Conservation (phyloP, 495 filamentous ascomycete genomes). For the Penicillium psychrofluorescens region DNA sequence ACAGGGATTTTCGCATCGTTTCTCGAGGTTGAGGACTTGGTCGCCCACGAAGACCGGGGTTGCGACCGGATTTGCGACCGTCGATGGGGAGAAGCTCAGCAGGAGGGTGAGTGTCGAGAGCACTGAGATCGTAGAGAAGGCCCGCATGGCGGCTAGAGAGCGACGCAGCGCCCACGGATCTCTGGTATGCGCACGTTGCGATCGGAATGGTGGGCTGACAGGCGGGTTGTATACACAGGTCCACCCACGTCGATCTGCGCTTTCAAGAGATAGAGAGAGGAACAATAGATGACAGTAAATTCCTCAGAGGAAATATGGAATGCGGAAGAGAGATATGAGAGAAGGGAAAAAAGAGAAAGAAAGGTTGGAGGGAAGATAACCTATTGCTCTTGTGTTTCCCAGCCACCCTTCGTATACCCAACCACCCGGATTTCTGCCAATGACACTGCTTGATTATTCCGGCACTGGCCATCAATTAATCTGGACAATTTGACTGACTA, state of each 20-base stretch:
- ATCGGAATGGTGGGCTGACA: background rate
- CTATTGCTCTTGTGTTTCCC: slow-evolving; percentile 11
- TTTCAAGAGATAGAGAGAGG: background rate
- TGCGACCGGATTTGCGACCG: slow-evolving; percentile 31
- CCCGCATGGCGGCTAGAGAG: slow-evolving; percentile 22
- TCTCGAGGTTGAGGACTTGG: slow-evolving; percentile 16
- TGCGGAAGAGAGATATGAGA: slow-evolving; percentile 2
- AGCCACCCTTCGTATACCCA: slow-evolving; percentile 35
- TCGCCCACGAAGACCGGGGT: background rate
- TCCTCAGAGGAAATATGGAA: slow-evolving; percentile 1
- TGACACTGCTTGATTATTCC: slow-evolving; percentile 1
- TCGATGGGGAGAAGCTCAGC: slow-evolving; percentile 14
- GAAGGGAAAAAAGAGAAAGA: slow-evolving; percentile 9
- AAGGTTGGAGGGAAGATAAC: slow-evolving; percentile 6
- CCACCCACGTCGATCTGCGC: slow-evolving; percentile 5
- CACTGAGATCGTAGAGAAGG: slow-evolving; percentile 16
- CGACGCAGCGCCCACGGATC: background rate
- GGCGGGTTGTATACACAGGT: background rate
- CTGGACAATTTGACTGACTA: too few species aligned
- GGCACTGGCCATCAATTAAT: slow-evolving; percentile 22
- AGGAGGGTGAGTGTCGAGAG: slow-evolving; percentile 21
- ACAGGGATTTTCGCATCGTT: slow-evolving; percentile 58
- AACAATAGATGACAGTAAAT: background rate
- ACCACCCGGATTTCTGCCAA: slow-evolving; percentile 38
- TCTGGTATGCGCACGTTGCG: background rate